Evolutionary conservation across 805 yeast genomes (phyloP).

Genomic region (Metschnikowia santaceciliae): DNA sequence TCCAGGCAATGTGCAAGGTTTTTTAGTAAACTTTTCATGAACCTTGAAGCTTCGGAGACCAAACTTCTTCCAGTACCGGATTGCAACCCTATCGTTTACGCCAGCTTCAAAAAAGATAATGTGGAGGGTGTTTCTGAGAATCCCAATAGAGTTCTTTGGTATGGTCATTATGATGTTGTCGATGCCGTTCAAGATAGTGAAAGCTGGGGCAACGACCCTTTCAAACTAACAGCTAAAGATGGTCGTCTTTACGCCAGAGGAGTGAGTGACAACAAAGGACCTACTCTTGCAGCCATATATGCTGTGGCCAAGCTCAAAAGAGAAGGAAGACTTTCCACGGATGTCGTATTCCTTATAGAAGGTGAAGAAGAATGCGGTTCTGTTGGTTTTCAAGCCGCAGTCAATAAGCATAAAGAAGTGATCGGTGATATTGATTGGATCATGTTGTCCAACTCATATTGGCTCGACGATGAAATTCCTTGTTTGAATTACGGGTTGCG

Average conservation of each 20-base stretch:
- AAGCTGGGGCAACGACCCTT: slow-evolving; percentile 78
- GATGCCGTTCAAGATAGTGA: slow-evolving; percentile 58
- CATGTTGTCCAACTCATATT: slow-evolving; percentile 82
- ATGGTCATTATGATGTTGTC: slow-evolving; percentile 95
- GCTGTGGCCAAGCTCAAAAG: slow-evolving; percentile 73
- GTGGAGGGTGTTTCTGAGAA: slow-evolving; percentile 4
- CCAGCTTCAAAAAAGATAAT: slow-evolving; percentile 45
- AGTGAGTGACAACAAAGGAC: slow-evolving; percentile 93
- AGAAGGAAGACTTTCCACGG: slow-evolving; percentile 51
- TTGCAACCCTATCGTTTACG: slow-evolving; percentile 85
- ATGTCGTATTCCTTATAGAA: slow-evolving; percentile 80
- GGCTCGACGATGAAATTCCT: slow-evolving; percentile 88
- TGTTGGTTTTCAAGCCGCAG: slow-evolving; percentile 70
- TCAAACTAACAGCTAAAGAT: slow-evolving; percentile 64
- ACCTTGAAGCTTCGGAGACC: slow-evolving; percentile 66
- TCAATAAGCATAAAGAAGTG: slow-evolving; percentile 44
- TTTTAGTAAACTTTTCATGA: slow-evolving; percentile 56
- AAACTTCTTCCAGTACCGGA: slow-evolving; percentile 66
- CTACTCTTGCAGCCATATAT: slow-evolving; percentile 78
- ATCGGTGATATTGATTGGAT: slow-evolving; percentile 86
- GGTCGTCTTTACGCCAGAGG: slow-evolving; percentile 92
- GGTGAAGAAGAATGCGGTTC: slow-evolving; percentile 97
- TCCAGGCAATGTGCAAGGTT: slow-evolving; percentile 84
- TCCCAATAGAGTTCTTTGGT: slow-evolving; percentile 61
- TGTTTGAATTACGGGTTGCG: slow-evolving; percentile 92